phyloP scores from a whole-genome alignment of 2,329 filamentous ascomycete genomes.

The Lachnellula suecica region DNA sequence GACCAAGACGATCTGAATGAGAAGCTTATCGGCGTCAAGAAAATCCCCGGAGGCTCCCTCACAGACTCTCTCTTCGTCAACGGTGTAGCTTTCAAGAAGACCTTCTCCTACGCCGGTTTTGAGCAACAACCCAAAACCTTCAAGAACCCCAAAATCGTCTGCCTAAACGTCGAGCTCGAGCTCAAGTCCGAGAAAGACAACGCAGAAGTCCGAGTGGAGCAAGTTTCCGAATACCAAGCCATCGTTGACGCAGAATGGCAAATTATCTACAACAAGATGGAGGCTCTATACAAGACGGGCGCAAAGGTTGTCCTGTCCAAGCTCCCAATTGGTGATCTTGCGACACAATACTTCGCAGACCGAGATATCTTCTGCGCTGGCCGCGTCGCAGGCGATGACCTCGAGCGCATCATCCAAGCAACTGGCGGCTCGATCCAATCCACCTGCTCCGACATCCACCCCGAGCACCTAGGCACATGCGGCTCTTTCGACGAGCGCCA shows the following conservation, averaged over 20 bases:
- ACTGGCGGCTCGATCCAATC: constrained; percentile 91
- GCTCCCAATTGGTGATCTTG: constrained; percentile 93
- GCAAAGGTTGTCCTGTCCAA: constrained; percentile 98
- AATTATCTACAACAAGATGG: constrained; percentile 99
- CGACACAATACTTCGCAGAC: constrained; percentile 97
- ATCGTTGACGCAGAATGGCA: constrained; percentile 99
- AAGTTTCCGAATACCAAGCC: constrained; percentile 98
- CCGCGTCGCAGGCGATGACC: constrained; percentile 84
- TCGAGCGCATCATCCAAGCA: constrained; percentile 94
- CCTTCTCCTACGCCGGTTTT: constrained; percentile 97
- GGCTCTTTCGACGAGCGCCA: constrained; percentile 92
- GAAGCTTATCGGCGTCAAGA: constrained; percentile 97
- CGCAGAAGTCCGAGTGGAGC: constrained; percentile 94
- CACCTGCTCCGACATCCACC: constrained; percentile 91
- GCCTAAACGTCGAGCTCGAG: constrained; percentile 96
- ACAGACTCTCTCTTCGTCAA: constrained; percentile 97
- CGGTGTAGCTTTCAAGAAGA: constrained; percentile 99
- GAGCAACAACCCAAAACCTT: constrained; percentile 98
- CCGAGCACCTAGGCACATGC: constrained; percentile 87
- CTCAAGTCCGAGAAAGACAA: constrained; percentile 99
- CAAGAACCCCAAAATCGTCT: constrained; percentile 92
- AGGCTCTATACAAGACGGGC: constrained; percentile 88
- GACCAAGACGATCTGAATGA: constrained; percentile 98
- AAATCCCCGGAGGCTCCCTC: constrained; percentile 92
- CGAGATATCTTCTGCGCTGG: constrained; percentile 98